Conservation (phyloP, 2,329 filamentous ascomycete species). For the Escovopsis sp. region DNA sequence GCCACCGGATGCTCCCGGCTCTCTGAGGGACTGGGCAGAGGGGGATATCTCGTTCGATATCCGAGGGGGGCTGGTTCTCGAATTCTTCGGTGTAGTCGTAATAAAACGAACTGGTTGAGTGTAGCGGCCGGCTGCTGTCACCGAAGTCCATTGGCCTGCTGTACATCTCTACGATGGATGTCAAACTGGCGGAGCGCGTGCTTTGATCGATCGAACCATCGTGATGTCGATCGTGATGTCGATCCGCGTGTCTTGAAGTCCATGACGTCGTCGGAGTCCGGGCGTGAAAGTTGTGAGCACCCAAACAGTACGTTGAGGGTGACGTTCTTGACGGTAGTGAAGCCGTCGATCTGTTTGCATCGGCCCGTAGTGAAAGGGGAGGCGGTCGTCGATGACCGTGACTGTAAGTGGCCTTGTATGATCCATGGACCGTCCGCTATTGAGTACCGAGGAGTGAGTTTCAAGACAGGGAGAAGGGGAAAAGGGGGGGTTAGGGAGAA, state of each 20-base stretch:
- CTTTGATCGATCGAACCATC: slow-evolving; percentile 23
- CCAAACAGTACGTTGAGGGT: slow-evolving; percentile 12
- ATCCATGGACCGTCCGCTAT: slow-evolving; percentile 31
- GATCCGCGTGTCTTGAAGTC: slow-evolving; percentile 15
- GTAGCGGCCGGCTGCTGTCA: slow-evolving; percentile 14
- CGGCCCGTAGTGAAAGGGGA: slow-evolving; percentile 25
- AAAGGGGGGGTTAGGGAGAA: background rate
- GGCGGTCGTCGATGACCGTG: slow-evolving; percentile 21
- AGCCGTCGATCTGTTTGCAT: slow-evolving; percentile 25
- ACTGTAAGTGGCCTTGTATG: slow-evolving; percentile 24
- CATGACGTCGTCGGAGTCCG: slow-evolving; percentile 20
- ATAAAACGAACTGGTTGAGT: slow-evolving; percentile 25
- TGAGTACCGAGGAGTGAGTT: slow-evolving; percentile 11
- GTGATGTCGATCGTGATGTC: slow-evolving; percentile 19
- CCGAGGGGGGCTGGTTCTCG: slow-evolving; percentile 17
- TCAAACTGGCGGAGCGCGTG: slow-evolving; percentile 31
- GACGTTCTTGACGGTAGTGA: slow-evolving; percentile 22
- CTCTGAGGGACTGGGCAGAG: slow-evolving; percentile 19
- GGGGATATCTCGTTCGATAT: slow-evolving; percentile 9
- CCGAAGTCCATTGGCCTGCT: slow-evolving; percentile 14
- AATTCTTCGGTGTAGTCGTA: slow-evolving; percentile 41
- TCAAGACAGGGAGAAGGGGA: background rate
- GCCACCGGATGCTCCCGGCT: slow-evolving; percentile 10
- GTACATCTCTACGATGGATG: slow-evolving; percentile 37
- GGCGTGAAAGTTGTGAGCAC: slow-evolving; percentile 11